Conservation (phyloP, 176 grass and related monocot genomes). For the Eragrostis nindensis region DNA sequence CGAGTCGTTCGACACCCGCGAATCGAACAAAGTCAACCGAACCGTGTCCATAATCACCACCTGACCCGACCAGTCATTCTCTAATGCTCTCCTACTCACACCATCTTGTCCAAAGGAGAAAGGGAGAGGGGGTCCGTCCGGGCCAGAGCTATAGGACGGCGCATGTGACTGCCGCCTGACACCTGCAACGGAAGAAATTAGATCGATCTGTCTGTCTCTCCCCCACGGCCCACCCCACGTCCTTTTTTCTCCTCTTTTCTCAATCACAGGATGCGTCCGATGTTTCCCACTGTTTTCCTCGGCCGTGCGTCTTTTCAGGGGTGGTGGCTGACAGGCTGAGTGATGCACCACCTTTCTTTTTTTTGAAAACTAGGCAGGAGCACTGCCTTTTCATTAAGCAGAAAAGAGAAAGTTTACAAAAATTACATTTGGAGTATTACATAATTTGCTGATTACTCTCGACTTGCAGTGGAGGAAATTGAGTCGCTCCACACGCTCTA, state of each 20-base stretch:
- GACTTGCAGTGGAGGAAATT: no score
- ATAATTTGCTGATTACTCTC: no score
- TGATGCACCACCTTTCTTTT: no score
- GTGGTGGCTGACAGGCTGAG: not conserved
- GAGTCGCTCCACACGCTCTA: no score
- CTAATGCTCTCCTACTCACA: not conserved
- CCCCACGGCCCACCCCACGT: not conserved
- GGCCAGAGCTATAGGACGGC: not conserved
- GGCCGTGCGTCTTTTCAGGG: conserved; percentile 25
- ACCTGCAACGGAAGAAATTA: conserved; percentile 44
- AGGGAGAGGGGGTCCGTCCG: not conserved
- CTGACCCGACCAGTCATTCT: not conserved
- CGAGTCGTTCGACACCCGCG: not conserved
- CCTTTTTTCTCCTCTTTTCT: not conserved
- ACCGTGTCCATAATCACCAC: not conserved
- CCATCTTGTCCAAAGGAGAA: not conserved
- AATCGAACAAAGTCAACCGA: no score
- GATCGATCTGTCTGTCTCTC: conserved; percentile 24
- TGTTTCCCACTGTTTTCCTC: conserved; percentile 36
- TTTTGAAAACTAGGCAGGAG: no score
- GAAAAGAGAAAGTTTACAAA: no score
- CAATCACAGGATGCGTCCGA: conserved; percentile 8
- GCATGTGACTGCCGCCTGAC: conserved; percentile 36
- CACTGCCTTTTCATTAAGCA: no score
- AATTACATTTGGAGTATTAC: no score